phyloP scores from a whole-genome alignment of 139 green algal species.

The Auxenochlorella pyrenoidosa region DNA sequence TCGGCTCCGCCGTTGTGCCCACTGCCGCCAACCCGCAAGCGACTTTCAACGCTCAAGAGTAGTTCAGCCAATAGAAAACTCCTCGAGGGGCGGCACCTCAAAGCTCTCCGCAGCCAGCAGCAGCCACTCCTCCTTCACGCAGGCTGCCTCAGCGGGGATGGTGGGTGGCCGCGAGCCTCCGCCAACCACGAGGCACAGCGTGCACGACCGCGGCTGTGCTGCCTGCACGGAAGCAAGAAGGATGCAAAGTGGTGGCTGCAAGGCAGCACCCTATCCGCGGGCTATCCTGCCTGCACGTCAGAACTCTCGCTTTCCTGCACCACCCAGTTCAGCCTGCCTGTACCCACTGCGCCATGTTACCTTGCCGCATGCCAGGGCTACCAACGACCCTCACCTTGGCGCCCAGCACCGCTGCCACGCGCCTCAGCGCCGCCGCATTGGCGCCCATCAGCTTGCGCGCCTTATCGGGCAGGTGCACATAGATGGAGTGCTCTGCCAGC shows the following conservation, averaged over 20 bases:
- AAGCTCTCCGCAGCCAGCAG: slow-evolving; percentile 38
- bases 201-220: slow-evolving; percentile 20
- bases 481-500: slow-evolving; percentile 21
- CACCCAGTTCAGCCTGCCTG: no score
- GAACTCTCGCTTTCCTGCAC: no score
- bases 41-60: no score
- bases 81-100: slow-evolving; percentile 1
- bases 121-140: slow-evolving; percentile 53
- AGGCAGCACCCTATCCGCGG: no score
- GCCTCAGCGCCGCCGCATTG: slow-evolving; percentile 14
- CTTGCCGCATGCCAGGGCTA: no score
- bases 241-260: background rate
- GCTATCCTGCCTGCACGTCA: background rate
- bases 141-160: slow-evolving; percentile 2
- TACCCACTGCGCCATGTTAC: no score
- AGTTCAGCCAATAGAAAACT: background rate
- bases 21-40: no score
- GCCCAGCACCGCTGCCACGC: slow-evolving; percentile 25
- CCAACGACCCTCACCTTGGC: background rate
- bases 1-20: no score
- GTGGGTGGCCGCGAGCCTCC: background rate
- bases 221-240: background rate
- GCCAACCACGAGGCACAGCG: slow-evolving; percentile 39
- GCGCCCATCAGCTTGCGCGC: slow-evolving; percentile 2
- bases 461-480: slow-evolving; percentile 33